Conservation (phyloP, 345 rosid genomes). For the Heritiera littoralis region DNA sequence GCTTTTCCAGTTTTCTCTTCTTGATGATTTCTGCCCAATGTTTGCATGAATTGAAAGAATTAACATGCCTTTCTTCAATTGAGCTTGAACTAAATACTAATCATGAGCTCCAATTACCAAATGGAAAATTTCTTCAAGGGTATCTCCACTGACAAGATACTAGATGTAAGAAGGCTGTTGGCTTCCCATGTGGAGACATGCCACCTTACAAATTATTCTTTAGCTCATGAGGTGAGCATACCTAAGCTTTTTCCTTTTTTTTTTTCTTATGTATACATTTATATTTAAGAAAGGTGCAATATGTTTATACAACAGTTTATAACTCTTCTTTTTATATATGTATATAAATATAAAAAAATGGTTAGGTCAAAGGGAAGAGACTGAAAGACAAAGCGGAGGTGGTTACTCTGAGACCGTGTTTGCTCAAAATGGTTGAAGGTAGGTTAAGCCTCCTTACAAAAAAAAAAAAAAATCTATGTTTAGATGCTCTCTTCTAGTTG, state of each 20-base stretch:
- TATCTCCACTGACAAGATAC: conserved; percentile 69
- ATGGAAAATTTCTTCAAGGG: conserved; percentile 38
- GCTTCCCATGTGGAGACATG: conserved; percentile 65
- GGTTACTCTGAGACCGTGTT: conserved; percentile 46
- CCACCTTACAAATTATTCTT: conserved; percentile 60
- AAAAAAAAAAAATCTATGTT: not conserved
- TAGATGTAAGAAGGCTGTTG: conserved; percentile 57
- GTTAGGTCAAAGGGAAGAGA: conserved; percentile 57
- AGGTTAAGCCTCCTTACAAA: conserved; percentile 29
- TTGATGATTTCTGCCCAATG: not conserved
- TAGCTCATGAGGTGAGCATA: conserved; percentile 52
- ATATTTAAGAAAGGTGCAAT: not conserved
- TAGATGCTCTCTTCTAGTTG: not conserved
- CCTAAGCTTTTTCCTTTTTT: no score
- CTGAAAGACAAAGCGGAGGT: conserved; percentile 58
- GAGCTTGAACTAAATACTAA: not conserved
- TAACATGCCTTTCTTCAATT: not conserved
- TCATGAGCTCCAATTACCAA: not conserved
- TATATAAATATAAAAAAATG: not conserved
- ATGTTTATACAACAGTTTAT: not conserved
- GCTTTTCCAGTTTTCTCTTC: not conserved
- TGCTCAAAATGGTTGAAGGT: conserved; percentile 72
- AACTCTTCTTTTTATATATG: no score
- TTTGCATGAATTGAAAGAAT: not conserved
- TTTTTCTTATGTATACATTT: no score